Percentiles rank a stretch among this genome's conserved stretches.
Evolutionary conservation across 768 basidiomycete genomes (phyloP).

Genomic region (Lactarius sanguifluus): DNA sequence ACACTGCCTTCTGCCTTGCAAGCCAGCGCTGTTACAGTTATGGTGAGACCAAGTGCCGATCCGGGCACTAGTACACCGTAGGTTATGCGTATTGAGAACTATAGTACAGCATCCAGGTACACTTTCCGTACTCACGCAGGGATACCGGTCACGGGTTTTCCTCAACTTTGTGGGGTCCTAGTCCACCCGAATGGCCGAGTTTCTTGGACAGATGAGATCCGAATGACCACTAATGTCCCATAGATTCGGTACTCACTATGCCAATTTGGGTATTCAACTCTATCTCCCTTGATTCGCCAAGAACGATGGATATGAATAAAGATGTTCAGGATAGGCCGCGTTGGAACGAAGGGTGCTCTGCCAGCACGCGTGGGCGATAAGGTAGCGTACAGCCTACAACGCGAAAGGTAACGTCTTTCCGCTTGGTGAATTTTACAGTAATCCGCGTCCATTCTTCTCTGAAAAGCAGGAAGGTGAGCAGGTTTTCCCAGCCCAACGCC

Average conservation of each 20-base stretch:
- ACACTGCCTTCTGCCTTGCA: neutral
- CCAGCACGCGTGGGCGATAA: neutral
- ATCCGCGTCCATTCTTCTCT: neutral
- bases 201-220: neutral
- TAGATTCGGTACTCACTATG: neutral
- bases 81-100: neutral
- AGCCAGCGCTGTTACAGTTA: conserved; percentile 9
- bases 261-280: conserved; percentile 5
- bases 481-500: neutral
- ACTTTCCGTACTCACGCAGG: neutral
- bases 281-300: conserved; percentile 1
- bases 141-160: conserved; percentile 15
- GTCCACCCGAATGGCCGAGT: conserved; percentile 13
- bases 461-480: neutral
- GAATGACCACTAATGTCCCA: neutral
- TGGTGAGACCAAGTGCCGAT: conserved; percentile 9
- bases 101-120: neutral
- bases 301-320: conserved; percentile 8
- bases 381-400: neutral
- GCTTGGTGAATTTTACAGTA: conserved; percentile 15
- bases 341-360: conserved; percentile 21
- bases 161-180: conserved; percentile 4
- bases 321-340: conserved; percentile 18
- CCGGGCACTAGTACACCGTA: neutral
- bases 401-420: conserved; percentile 15